These are phyloP conservation scores for Populus hybrid DNA, from an alignment of 441 rosid genomes.

Conservation along the genomic window DNA sequence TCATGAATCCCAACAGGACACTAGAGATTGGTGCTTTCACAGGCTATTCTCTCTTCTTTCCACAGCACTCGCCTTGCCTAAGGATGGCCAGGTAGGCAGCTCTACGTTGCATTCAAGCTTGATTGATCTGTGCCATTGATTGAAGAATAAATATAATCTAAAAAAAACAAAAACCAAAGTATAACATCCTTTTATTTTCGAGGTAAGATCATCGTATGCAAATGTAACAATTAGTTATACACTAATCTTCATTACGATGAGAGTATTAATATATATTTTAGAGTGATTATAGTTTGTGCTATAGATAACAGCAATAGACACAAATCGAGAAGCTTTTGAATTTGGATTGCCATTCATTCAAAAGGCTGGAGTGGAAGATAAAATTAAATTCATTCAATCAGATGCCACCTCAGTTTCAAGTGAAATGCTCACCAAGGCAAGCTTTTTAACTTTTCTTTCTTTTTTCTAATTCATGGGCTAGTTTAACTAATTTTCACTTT, in stretches of 20 bases:
- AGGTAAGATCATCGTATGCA: too few relatives aligned
- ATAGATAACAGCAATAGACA: slow-evolving; percentile 50
- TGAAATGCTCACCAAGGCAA: slow-evolving; percentile 10
- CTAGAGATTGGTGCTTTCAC: slow-evolving; percentile 3
- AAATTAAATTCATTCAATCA: slow-evolving; percentile 31
- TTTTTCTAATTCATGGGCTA: neutral
- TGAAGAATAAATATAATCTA: too few relatives aligned
- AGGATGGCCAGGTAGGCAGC: slow-evolving; percentile 19
- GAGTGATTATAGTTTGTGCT: neutral
- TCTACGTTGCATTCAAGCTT: too few relatives aligned
- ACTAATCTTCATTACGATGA: too few relatives aligned
- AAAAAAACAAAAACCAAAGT: too few relatives aligned
- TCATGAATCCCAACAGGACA: slow-evolving; percentile 49
- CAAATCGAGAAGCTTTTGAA: slow-evolving; percentile 23
- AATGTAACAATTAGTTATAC: too few relatives aligned
- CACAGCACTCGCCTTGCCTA: slow-evolving; percentile 49
- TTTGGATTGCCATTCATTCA: slow-evolving; percentile 30
- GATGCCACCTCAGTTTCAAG: slow-evolving; percentile 14
- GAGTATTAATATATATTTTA: too few relatives aligned
- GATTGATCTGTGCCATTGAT: too few relatives aligned
- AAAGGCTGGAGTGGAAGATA: slow-evolving; percentile 34
- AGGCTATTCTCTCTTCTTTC: slow-evolving; percentile 50
- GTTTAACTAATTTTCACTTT: too few relatives aligned
- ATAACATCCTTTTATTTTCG: too few relatives aligned
- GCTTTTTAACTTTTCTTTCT: neutral